Base-by-base conservation (phyloP, 2,329 filamentous ascomycete species). In the Juglanconis oblonga region DNA sequence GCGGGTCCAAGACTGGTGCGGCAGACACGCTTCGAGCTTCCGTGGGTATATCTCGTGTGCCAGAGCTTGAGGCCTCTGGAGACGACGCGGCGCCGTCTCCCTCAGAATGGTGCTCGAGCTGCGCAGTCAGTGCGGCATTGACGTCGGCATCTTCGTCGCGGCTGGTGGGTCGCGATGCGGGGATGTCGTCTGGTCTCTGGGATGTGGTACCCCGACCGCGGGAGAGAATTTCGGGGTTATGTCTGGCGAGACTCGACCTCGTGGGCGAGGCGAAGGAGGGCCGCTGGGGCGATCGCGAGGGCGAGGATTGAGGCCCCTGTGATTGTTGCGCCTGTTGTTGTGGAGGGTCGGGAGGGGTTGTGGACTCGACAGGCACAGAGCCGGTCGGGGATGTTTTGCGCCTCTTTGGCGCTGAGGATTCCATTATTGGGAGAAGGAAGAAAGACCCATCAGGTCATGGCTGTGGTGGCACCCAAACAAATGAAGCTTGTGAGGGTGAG, bases 211-310 rank as follows among this genome's bases (percentile, higher is more conserved):
- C 66, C 67, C 75, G 66, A 68, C 75, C 70, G 64, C 79, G 76
- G 58, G 79, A 74, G 38, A 87, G 72, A 6, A 87, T 76, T 10
- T 85, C 80, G 0, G 86, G 84, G 62, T 88, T 83, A 52, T 83
- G 81, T 64, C 83, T 81, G 59, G 85, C 78, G 13, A 89, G 73
- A 66, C 85, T 90, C 11, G 87, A 80, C 68, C 80, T 85, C 0
- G 87, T 89, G 0, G 88, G 87, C n/a, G 87, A 88, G 57, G 83
- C 83, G 68, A 86, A 89, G 1, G 86, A 88, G 1, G 83, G 80
- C 1, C 79, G 79, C 51, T 42, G 49, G 7, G 59, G 24, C 8
- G 59, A 55, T 13, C 50, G 55, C 9, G 59, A 51, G 17, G 52
- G 52, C 14, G 53, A 57, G 7, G 59, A 32, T 31, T 11, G 55